These are phyloP conservation scores for Fragilaria crotonensis DNA, from an alignment of 108 stramenopile species.

Conservation along the genomic window DNA sequence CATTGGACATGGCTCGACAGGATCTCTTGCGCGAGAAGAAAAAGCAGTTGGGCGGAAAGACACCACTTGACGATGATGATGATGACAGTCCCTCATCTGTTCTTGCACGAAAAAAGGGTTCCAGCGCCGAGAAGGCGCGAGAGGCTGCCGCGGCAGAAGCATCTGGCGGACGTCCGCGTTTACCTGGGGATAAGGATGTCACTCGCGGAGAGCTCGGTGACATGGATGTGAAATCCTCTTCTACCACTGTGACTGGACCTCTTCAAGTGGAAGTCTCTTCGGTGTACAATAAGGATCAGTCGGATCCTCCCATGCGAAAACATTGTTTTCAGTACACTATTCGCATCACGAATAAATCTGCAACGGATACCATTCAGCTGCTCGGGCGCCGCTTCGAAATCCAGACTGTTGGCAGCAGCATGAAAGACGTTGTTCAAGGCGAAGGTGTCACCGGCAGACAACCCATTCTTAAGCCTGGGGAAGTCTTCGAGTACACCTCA, in stretches of 20 bases:
- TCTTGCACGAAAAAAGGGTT: slow-evolving; percentile 33
- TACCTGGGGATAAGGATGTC: slow-evolving; percentile 73
- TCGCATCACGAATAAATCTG: slow-evolving; percentile 85
- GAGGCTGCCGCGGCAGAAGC: slow-evolving; percentile 61
- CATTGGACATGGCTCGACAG: slow-evolving; percentile 49
- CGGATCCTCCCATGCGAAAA: slow-evolving; percentile 88
- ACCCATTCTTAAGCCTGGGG: slow-evolving; percentile 85
- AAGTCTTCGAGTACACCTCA: slow-evolving; percentile 89
- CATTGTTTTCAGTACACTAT: slow-evolving; percentile 92
- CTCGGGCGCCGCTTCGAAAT: slow-evolving; percentile 88
- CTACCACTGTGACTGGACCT: slow-evolving; percentile 53
- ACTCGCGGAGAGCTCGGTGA: slow-evolving; percentile 51
- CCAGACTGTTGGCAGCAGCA: slow-evolving; percentile 75
- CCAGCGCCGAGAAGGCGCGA: slow-evolving; percentile 54
- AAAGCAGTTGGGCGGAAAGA: slow-evolving; percentile 27
- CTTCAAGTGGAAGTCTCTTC: slow-evolving; percentile 78
- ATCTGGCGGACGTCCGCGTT: slow-evolving; percentile 63
- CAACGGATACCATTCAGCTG: slow-evolving; percentile 80
- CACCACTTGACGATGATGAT: slow-evolving; percentile 14
- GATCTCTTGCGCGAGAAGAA: slow-evolving; percentile 47
- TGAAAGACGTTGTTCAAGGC: slow-evolving; percentile 87
- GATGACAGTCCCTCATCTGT: no score
- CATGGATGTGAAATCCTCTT: slow-evolving; percentile 39
- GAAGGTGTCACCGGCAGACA: slow-evolving; percentile 89
- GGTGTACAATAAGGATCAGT: slow-evolving; percentile 82